A percentile compares a stretch with the other conserved stretches of the same genome.
These are phyloP conservation scores for Cucumis variabilis DNA, from an alignment of 331 rosid genomes.

Conservation along the genomic window DNA sequence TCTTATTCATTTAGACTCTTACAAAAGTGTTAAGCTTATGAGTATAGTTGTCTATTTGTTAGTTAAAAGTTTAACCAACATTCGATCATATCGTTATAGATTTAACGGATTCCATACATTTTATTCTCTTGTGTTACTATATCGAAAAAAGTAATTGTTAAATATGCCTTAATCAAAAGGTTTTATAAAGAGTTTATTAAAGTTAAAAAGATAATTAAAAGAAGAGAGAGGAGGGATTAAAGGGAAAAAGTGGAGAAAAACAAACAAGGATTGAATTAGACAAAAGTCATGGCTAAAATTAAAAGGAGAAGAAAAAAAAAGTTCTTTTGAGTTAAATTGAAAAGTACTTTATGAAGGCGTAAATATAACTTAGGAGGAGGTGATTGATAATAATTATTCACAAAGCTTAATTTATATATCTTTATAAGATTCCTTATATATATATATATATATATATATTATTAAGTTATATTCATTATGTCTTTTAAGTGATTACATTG, in stretches of 20 bases:
- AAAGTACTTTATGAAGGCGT: slow-evolving; percentile 10
- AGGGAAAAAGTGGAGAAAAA: neutral
- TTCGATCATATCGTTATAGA: neutral
- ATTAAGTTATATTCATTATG: neutral
- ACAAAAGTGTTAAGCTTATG: no score
- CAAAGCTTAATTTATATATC: neutral
- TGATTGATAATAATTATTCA: slow-evolving; percentile 12
- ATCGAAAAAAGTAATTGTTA: no score
- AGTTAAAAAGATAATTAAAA: neutral
- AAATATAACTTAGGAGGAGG: neutral
- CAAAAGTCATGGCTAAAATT: neutral
- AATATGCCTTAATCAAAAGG: neutral
- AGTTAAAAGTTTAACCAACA: neutral
- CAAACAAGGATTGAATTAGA: neutral
- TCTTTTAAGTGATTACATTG: neutral
- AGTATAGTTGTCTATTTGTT: no score
- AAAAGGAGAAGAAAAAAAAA: neutral
- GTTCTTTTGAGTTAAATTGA: neutral
- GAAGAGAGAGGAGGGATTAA: neutral
- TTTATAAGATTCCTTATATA: neutral
- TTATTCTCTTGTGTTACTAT: neutral
- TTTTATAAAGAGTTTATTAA: neutral
- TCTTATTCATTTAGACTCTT: neutral
- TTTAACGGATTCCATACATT: neutral
- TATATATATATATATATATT: neutral